Evolutionary conservation across 2,329 filamentous ascomycete species (phyloP).

Genomic region (Didymosphaeria variabile): DNA sequence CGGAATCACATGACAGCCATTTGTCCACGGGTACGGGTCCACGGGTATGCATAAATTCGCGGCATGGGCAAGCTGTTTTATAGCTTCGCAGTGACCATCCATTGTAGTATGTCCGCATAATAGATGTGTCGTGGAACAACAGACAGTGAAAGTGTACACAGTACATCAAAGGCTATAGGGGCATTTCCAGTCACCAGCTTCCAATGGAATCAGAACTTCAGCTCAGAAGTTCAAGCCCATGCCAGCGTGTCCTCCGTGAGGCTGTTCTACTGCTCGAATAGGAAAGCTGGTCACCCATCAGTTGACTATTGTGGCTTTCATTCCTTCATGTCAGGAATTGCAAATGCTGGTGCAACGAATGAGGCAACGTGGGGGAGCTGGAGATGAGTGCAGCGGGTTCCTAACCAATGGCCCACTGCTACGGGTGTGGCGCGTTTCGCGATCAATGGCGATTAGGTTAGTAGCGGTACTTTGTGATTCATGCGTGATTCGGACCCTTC

Average conservation of each 20-base stretch:
- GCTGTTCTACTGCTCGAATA: background rate
- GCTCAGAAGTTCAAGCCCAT: too few species aligned
- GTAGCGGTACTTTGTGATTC: background rate
- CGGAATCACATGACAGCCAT: conserved; percentile 12
- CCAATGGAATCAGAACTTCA: too few species aligned
- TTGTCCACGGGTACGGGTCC: too few species aligned
- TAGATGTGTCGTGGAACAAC: too few species aligned
- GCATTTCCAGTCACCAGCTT: too few species aligned
- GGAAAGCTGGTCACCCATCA: background rate
- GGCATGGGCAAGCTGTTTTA: too few species aligned
- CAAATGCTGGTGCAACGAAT: conserved; percentile 7
- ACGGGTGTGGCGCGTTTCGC: conserved; percentile 13
- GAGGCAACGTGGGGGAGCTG: conserved; percentile 3
- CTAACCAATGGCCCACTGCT: conserved; percentile 1
- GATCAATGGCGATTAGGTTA: conserved; percentile 4
- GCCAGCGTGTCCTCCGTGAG: background rate
- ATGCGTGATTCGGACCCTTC: conserved; percentile 6
- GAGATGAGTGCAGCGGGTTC: background rate
- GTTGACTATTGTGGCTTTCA: background rate
- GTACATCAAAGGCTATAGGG: too few species aligned
- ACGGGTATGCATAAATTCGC: background rate
- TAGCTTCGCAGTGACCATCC: too few species aligned
- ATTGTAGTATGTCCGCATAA: too few species aligned
- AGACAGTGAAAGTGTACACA: too few species aligned
- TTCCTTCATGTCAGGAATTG: background rate